phyloP scores from a whole-genome alignment of 176 grass and related monocot species.

The Raddia distichophylla region DNA sequence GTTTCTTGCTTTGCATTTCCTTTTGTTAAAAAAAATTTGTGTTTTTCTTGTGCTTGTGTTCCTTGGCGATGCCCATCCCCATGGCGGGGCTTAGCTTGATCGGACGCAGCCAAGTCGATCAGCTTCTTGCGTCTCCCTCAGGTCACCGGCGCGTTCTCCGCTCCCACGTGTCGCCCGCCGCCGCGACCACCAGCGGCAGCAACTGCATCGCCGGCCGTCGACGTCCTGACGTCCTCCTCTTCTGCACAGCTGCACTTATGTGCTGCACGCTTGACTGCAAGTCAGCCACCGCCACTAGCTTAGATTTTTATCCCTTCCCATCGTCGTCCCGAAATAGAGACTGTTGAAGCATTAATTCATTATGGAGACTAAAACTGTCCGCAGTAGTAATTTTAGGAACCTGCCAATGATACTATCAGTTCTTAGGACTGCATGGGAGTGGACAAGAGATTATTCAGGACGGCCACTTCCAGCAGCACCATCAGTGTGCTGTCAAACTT shows the following conservation, averaged over 20 bases:
- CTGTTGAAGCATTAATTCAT: no score
- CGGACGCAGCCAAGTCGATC: neutral
- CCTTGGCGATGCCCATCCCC: no score
- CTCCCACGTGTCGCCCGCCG: neutral
- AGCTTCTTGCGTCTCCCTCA: neutral
- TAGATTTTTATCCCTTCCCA: neutral
- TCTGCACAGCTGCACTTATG: neutral
- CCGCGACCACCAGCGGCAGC: neutral
- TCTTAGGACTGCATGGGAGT: no score
- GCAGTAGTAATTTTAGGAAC: no score
- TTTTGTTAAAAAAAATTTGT: fast-evolving
- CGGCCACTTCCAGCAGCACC: no score
- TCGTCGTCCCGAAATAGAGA: no score
- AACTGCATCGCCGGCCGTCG: neutral
- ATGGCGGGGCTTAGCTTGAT: neutral
- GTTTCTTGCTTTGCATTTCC: neutral
- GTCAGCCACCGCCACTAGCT: neutral
- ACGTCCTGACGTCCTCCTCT: neutral
- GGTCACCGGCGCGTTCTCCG: neutral
- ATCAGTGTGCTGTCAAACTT: no score
- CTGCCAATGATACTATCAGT: no score
- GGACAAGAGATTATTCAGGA: no score
- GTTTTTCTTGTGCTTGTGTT: neutral
- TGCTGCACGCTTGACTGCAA: neutral
- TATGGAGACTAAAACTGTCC: no score